Base-by-base conservation (phyloP, 495 filamentous ascomycete species). In the Penicillium odoratum region DNA sequence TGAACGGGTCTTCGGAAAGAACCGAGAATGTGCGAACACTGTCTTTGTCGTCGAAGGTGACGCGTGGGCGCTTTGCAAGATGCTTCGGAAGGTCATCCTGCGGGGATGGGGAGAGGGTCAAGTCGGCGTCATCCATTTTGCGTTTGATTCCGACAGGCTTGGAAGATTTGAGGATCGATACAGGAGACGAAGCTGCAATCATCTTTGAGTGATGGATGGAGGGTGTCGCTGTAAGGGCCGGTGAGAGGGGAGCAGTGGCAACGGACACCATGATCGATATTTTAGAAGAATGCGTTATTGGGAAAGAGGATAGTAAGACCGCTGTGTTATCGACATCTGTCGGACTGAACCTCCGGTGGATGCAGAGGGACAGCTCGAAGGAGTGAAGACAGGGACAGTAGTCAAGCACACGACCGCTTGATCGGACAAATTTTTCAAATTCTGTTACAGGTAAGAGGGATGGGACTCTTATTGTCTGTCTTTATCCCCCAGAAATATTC, bases 1-100 rank as follows among this genome's bases (percentile, higher is more conserved):
- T 38, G 5, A 57, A 36, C 5, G 55, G 43, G 28, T 61, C 50
- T n/a, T 59, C 57, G 11, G 60, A 62, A 18, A 47, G 52, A 48
- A 60, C 55, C 28, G 63, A 46, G 28, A 61, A 48, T 30, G 67
- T 69, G 45, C 75, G 76, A 59, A 87, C 81, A 63, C 89, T 83
- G 43, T 92, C 83, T 26, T 85, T 81, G 38, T 87, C 78, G 58
- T 91, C 85, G 70, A 95, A 96, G 38, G 88, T 83, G 29, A 97
- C 91, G 53, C 88, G 90, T 28, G 75, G 70, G 43, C 79, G 82
- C 69, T 86, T 89, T 28, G 74, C 73, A 36, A 73, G 75, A 21
- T 67, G 69, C 51, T 83, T 72, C 43, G 70, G 67, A 25, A 74
- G 53, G 34, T 78, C 74, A 16, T 73, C 74, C 56, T n/a, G 30